Evolutionary conservation across 352 stramenopile species (phyloP), one percentile per base, ranked within the genome.

Genomic region (Thraustotheca clavata): DNA sequence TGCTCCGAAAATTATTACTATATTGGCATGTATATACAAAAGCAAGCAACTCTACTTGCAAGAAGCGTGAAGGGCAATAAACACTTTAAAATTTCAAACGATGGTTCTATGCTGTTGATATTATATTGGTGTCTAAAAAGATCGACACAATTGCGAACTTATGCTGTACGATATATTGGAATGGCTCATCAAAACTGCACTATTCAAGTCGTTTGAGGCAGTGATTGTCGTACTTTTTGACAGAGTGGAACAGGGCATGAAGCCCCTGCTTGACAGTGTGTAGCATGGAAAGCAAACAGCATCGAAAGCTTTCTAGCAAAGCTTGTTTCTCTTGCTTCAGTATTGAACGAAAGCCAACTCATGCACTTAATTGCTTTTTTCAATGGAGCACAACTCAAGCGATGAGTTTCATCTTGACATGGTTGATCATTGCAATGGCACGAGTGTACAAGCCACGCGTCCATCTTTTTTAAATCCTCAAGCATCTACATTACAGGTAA

Each of bases 281-380:
- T 16, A 8, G 57, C 57, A 33, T 65, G 57, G 38, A 50, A 65
- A 4, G 33, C 57, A 34, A 65, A 41, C n/a, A 49, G 18, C 26
- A 20, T 29, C 16, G 57, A 40, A 6, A 65, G 22, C 18, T 65
- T 29, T 11, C 18, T 16, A 7, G 38, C 38, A n/a, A 65, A 16
- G 1, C n/a, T 22, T 1, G 39, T 54, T 11, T 24, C 36, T 33
- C 38, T 40, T 5, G 55, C 5, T 27, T 65, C 34, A 14, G 26
- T 11, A 24, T 54, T 65, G 22, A 65, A 49, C 35, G 46, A 33
- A 0, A 60, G 50, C 50, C 50, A 60, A 4, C 33, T 14, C 36
- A 54, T 54, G 38, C 35, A 52, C 11, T 41, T 27, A 8, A 65
- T 27, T 9, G 46, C 43, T 1, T 35, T 36, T 32, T 65, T 65